Evolutionary conservation across 331 rosid genomes (phyloP).

Genomic region (Malus hybrid): DNA sequence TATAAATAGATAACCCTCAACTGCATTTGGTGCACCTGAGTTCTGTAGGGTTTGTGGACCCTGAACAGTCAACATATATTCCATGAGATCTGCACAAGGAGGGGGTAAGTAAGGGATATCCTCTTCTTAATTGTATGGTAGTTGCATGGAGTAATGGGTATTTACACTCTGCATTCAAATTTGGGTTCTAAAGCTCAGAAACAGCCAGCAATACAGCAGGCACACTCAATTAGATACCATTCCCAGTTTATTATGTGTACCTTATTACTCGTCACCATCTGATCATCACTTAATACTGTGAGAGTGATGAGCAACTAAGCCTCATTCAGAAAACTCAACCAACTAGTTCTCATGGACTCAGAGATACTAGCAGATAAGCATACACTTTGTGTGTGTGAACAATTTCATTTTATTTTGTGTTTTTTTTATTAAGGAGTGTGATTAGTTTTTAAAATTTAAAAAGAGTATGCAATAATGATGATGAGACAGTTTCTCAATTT

Average conservation of each 20-base stretch:
- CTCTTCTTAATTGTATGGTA: conserved; percentile 34
- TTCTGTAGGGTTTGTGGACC: conserved; percentile 7
- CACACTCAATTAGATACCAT: neutral
- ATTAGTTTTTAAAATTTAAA: too few species aligned
- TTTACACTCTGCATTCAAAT: conserved; percentile 33
- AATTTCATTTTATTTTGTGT: too few species aligned
- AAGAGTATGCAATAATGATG: too few species aligned
- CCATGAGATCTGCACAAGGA: neutral
- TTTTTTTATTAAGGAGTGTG: too few species aligned
- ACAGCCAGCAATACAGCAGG: neutral
- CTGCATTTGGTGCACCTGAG: conserved; percentile 1
- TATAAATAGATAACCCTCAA: neutral
- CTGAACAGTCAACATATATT: conserved; percentile 17
- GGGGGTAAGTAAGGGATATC: neutral
- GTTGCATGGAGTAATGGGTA: conserved; percentile 43
- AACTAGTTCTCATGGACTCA: neutral
- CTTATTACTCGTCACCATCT: neutral
- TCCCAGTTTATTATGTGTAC: neutral
- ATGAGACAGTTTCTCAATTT: too few species aligned
- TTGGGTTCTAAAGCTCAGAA: conserved; percentile 7
- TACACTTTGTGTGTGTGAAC: too few species aligned
- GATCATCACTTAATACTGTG: neutral
- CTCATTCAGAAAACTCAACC: neutral
- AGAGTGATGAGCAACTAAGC: neutral
- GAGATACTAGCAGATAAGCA: too few species aligned